A percentile compares a stretch with the other conserved stretches of the same genome.
Conservation (phyloP, 768 basidiomycete genomes). For the Ephemerocybe angulata region DNA sequence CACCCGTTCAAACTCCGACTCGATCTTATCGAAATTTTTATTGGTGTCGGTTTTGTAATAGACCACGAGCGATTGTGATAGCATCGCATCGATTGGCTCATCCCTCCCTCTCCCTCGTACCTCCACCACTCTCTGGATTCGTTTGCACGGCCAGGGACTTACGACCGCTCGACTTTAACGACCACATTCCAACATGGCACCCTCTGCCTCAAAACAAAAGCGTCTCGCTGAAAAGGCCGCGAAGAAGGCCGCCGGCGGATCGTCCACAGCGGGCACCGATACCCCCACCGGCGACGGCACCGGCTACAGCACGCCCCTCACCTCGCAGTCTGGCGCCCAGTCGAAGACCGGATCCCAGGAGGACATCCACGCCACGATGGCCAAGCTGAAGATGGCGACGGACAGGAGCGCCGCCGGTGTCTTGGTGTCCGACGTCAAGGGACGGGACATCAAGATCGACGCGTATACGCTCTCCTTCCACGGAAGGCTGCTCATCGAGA, state of each 20-base stretch:
- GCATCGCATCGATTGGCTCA: neutral
- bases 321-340: constrained; percentile 73
- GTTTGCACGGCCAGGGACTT: neutral
- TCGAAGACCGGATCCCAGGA: constrained; percentile 80
- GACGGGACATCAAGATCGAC: constrained; percentile 97
- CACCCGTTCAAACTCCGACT: neutral
- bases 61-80: neutral
- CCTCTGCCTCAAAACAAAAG: constrained; percentile 87
- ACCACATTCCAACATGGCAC: constrained; percentile 53
- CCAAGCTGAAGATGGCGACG: too few relatives aligned
- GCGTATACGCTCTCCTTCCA: constrained; percentile 96
- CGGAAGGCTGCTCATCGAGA: constrained; percentile 72
- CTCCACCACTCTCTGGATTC: neutral
- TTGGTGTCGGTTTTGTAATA: too few relatives aligned
- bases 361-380: too few relatives aligned
- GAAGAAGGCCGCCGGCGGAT: constrained; percentile 52
- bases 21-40: constrained; percentile 2
- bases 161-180: neutral
- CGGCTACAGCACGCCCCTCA: constrained; percentile 61
- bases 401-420: constrained; percentile 96
- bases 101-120: neutral
- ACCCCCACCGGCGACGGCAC: constrained; percentile 45
- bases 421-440: constrained; percentile 86
- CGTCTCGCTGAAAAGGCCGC: constrained; percentile 93
- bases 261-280: constrained; percentile 26